Conservation (phyloP, 78 protist species). For the Dictyostelium capitatum region DNA sequence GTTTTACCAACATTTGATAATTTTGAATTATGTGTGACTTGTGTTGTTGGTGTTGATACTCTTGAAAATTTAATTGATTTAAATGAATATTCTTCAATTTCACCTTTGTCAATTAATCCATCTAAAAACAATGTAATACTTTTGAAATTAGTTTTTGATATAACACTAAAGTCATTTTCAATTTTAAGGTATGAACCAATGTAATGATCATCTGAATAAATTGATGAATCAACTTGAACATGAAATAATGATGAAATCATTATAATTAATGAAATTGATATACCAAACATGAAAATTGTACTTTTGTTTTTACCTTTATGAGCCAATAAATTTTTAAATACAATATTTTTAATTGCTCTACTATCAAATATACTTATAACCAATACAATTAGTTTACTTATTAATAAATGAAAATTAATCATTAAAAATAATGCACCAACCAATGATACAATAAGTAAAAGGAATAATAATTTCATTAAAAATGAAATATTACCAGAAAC, state of each 20-base stretch:
- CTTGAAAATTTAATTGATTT: neutral
- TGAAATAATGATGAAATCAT: constrained; percentile 80
- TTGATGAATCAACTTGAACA: constrained; percentile 37
- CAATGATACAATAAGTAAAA: constrained; percentile 86
- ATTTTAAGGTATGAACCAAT: constrained; percentile 15
- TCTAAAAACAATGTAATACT: neutral
- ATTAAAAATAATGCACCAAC: constrained; percentile 86
- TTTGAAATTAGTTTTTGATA: neutral
- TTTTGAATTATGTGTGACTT: neutral
- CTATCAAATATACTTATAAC: constrained; percentile 88
- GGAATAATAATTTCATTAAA: constrained; percentile 90
- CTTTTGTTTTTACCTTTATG: constrained; percentile 94
- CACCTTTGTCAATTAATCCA: neutral
- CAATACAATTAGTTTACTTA: constrained; percentile 58
- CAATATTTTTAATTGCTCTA: constrained; percentile 55
- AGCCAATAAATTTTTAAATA: constrained; percentile 92
- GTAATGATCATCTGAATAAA: neutral
- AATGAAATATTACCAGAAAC: constrained; percentile 83
- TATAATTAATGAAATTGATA: constrained; percentile 90
- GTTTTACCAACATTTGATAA: neutral
- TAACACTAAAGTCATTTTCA: neutral
- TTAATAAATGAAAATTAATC: constrained; percentile 78
- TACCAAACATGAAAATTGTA: constrained; percentile 93
- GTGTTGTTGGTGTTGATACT: neutral
- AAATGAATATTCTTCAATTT: neutral